Base-by-base conservation (phyloP, 805 yeast species). In the Saccharomycopsis schoenii region DNA sequence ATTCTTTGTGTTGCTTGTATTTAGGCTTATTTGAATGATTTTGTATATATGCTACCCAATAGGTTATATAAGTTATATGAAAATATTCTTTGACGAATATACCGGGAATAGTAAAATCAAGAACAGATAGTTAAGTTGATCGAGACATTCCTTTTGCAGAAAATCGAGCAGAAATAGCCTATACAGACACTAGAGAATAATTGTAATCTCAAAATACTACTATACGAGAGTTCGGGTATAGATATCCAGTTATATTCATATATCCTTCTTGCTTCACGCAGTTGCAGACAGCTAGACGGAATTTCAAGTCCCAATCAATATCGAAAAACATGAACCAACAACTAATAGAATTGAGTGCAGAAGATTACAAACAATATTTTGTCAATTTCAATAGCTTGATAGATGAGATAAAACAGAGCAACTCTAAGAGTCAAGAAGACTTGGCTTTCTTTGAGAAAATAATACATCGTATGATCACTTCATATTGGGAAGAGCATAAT, bases 401-500 rank as follows among this genome's bases (percentile, higher is more conserved):
- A 29, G 42, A 54, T 15, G 42, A 34, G 56, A 54, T 37, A 54
- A 54, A 25, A n/a, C 52, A 47, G n/a, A 47, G 52, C 52, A 47
- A 47, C 15, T 41, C 50, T 10, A 24, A 47, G 52, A 47, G 34
- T 17, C 52, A 47, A 11, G 62, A 60, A 24, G 65, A 63, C 29
- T 50, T 57, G 17, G 51, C 41, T 12, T 63, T 63, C 19, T 63
- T 63, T 40, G 62, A 57, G 36, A 52, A 47, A 29, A 58, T 64
- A 10, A 43, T 56, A n/a, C 58, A 61, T 21, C 61, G 64, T 4
- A 34, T 61, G 15, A 29, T 63, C 11, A 52, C 51, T 5, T 25
- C 56, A 21, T 63, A 58, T 57, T 61, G 63, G 63, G 55, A 55
- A 17, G 51, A 25, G 9, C 57, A 52, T 34, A 62, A 63, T 43